Evolutionary conservation across 345 rosid genomes (phyloP), one percentile per base, ranked within the genome.

Genomic region (Heritiera littoralis): DNA sequence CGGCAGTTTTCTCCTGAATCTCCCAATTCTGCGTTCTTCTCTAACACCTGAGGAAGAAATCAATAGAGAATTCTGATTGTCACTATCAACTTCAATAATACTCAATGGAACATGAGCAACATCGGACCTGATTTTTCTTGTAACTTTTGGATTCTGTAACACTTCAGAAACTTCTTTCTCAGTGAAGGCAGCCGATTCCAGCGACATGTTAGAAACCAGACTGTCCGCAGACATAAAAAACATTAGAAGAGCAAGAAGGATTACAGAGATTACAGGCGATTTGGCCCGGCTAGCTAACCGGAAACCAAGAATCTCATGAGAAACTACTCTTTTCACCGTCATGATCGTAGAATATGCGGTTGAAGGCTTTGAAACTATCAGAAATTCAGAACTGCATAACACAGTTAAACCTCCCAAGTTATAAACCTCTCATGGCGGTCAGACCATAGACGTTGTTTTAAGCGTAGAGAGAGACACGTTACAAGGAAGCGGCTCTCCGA

Each of bases 1-100:
- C 0, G 71, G 78, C 15, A 88, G 83, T 81, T 87, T 91, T 0
- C 74, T 71, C 10, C 84, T 80, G 76, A 92, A 88, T 93, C 93
- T 86, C 17, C 78, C 80, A 1, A 86, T 86, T 69, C 91, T 86
- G 51, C 86, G 83, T 65, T 82, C 85, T 78, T 85, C 86, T 40
- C 90, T 82, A 43, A 66, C 80, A 84, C 85, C 85, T 38, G 49
- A 66, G 0, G 92, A 91, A 77, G 93, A 90, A 45, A 49, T 49
- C 2, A 82, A 74, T 73, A 87, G 63, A 75, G 91, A 76, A 32
- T 63, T 73, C 51, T 51, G 67, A 52, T 73, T 49, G 7, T 11
- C 68, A 1, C 4, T 6, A 46, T 18, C 30, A 4, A 54, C 63
- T 4, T 35, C 0, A 52, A 72, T 17, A 10, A 52, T 12, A 48